Evolutionary conservation across 352 stramenopile genomes (phyloP).

Genomic region (Phytophthora boehmeriae): DNA sequence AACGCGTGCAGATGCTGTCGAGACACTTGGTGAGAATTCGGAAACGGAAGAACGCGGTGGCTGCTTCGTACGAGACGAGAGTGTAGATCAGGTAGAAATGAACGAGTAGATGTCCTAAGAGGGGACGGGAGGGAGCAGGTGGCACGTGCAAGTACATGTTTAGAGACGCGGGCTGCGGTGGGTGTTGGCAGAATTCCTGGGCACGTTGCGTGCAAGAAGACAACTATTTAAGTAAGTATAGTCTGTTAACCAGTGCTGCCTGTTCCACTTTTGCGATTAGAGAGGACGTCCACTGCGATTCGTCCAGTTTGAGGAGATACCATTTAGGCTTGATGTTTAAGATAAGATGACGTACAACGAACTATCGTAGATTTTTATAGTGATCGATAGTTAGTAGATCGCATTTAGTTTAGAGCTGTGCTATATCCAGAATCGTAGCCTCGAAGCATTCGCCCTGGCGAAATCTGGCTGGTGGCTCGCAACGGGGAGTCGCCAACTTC

Average conservation of each 20-base stretch:
- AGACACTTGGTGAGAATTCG: constrained; percentile 61
- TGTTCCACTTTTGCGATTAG: constrained; percentile 9
- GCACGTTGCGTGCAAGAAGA: constrained; percentile 3
- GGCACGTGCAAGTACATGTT: constrained; percentile 10
- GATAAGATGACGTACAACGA: no score
- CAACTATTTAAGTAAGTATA: constrained; percentile 40
- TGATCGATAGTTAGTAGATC: no score
- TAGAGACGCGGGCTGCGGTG: constrained; percentile 14
- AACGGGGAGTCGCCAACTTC: background rate
- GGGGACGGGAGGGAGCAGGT: background rate
- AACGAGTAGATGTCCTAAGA: background rate
- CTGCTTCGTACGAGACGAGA: constrained; percentile 22
- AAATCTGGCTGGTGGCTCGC: background rate
- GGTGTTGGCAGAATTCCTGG: background rate
- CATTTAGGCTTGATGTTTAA: no score
- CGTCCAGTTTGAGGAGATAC: no score
- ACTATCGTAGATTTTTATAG: no score
- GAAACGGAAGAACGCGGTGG: constrained; percentile 62
- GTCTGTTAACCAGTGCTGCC: constrained; percentile 13
- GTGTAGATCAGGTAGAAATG: constrained; percentile 13
- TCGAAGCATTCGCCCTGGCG: constrained; percentile 10
- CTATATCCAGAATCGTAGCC: constrained; percentile 12
- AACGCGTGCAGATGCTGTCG: constrained; percentile 58
- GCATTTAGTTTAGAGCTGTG: background rate
- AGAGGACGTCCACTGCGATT: no score